These are phyloP conservation scores for Cardamine chenopodiifolia DNA, from an alignment of 345 rosid genomes.

Conservation along the genomic window DNA sequence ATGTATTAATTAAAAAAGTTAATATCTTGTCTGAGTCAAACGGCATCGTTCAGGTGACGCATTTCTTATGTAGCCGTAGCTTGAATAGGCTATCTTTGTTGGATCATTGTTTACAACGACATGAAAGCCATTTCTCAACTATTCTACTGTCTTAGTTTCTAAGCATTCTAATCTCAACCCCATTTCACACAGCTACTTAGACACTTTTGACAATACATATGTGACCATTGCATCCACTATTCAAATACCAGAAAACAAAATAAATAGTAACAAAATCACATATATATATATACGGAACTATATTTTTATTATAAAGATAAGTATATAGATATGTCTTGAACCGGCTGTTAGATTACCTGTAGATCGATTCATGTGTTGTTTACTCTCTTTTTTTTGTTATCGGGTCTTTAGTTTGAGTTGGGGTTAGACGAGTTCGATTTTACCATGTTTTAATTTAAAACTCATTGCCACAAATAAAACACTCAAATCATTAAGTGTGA, in stretches of 20 bases:
- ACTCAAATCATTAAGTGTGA: conserved; percentile 8
- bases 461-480: conserved; percentile 3
- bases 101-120: conserved; percentile 38
- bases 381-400: background rate
- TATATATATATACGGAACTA: background rate
- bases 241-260: background rate
- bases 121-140: conserved; percentile 47
- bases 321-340: background rate
- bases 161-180: conserved; percentile 38
- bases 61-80: conserved; percentile 29
- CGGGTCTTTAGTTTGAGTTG: conserved; percentile 3
- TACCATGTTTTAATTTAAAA: background rate
- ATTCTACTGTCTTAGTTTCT: conserved; percentile 32
- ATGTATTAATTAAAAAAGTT: background rate
- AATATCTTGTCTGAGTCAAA: background rate
- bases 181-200: conserved; percentile 33
- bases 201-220: conserved; percentile 29
- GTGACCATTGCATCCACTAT: conserved; percentile 14
- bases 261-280: background rate
- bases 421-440: background rate
- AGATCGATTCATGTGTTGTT: background rate
- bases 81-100: conserved; percentile 36
- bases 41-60: conserved; percentile 15
- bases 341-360: background rate
- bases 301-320: background rate